Evolutionary conservation across 768 basidiomycete genomes (phyloP).

Genomic region (Leucogyrophana mollusca): DNA sequence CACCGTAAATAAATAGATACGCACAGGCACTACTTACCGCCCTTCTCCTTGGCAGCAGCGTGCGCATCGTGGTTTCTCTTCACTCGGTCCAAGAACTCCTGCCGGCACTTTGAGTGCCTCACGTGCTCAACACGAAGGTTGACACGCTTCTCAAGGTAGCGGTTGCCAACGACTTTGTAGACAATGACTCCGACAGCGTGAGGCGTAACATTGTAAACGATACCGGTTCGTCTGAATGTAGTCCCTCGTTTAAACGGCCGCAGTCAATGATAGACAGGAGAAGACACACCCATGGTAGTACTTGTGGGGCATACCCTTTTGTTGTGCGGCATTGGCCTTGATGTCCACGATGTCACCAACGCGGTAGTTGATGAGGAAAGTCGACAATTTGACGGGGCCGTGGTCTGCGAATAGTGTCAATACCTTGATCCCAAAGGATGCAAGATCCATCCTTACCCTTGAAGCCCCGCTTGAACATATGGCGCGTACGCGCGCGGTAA

Average conservation of each 20-base stretch:
- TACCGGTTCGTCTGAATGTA: constrained; percentile 87
- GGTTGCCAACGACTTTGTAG: constrained; percentile 98
- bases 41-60: constrained; percentile 85
- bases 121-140: constrained; percentile 97
- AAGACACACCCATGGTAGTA: constrained; percentile 89
- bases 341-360: constrained; percentile 99
- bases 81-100: constrained; percentile 96
- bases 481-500: constrained; percentile 99
- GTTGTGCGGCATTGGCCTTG: constrained; percentile 98
- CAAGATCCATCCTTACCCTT: constrained; percentile 62
- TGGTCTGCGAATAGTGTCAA: constrained; percentile 56
- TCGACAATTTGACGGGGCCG: constrained; percentile 87
- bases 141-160: constrained; percentile 99
- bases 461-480: constrained; percentile 99
- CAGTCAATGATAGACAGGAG: constrained; percentile 1
- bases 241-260: constrained; percentile 1
- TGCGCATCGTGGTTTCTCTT: constrained; percentile 86
- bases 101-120: constrained; percentile 94
- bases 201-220: constrained; percentile 97
- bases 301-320: constrained; percentile 99
- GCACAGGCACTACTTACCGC: constrained; percentile 56
- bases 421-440: constrained; percentile 7
- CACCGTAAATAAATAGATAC: background rate
- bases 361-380: constrained; percentile 89
- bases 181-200: constrained; percentile 94